Evolutionary conservation across 2,329 filamentous ascomycete species (phyloP), one percentile per base, ranked within the genome.

Genomic region (Ambrosiella cleistominuta): DNA sequence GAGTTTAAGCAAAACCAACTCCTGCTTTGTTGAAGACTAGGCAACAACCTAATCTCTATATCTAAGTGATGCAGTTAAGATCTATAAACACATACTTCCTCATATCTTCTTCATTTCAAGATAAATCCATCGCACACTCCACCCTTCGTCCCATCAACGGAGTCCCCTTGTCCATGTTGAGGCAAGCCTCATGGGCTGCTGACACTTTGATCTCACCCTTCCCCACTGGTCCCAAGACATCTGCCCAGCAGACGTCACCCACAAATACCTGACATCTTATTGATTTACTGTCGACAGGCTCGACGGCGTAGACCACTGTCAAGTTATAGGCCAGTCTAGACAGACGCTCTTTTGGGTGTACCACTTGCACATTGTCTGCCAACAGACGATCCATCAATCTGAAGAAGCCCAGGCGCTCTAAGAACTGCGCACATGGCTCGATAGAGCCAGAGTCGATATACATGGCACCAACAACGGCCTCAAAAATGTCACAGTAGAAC

Each of bases 401-500:
- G 44, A 89, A 62, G 3, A 96, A 72, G 0, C 88, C 88, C 2
- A 88, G 70, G 0, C 72, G 70, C 50, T 78, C 74, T 0, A 88
- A 67, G 42, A 96, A 74, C 0, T 57, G 65, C 54, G 76, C 72
- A 64, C 88, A 94, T 27, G 56, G 51, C 19, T 42, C 71, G 12
- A 88, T 66, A 1, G 77, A 75, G 0, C 85, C 85, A 0, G 75
- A 86, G 67, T 97, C 93, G 17, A 95, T 73, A 74, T 86, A 96
- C 0, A 96, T 75, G 0, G 89, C 90, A 0, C 87, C 91, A 0
- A 97, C 69, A 0, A 94, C 67, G 38, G 80, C 79, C 70, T 97
- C 91, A 8, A 96, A 74, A 7, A 96, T 70, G 67, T 96, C 90
- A 0, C 85, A 91, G 68, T 85, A 84, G 68, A 87, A 86, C 66